Evolutionary conservation across 768 basidiomycete genomes (phyloP).

Genomic region (Pulveroboletus sp.): DNA sequence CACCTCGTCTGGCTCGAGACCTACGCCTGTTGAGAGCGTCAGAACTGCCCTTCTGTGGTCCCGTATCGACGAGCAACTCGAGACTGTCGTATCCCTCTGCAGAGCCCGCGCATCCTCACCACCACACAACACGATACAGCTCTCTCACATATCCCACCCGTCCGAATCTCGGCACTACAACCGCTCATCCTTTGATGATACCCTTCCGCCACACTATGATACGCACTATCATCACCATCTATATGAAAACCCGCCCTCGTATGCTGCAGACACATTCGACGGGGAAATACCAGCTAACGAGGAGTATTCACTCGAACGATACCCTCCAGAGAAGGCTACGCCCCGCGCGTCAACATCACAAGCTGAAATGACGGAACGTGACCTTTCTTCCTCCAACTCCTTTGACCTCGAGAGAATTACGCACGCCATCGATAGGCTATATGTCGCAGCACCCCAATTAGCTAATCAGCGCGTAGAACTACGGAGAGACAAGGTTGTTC

Average conservation of each 20-base stretch:
- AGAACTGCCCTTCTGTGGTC: constrained; percentile 71
- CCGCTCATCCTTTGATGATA: constrained; percentile 20
- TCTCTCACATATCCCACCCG: constrained; percentile 24
- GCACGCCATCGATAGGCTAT: constrained; percentile 85
- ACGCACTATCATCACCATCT: constrained; percentile 11
- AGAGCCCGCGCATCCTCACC: constrained; percentile 44
- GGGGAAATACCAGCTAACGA: constrained; percentile 8
- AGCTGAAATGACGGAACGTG: background rate
- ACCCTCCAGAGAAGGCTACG: constrained; percentile 22
- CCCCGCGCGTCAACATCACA: constrained; percentile 2
- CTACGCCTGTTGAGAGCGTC: constrained; percentile 45
- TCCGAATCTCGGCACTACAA: constrained; percentile 35
- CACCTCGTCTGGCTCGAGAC: constrained; percentile 7
- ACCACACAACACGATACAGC: constrained; percentile 4
- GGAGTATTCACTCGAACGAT: constrained; percentile 9
- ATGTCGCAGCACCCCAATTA: constrained; percentile 81
- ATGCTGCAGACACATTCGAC: constrained; percentile 9
- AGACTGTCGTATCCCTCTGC: constrained; percentile 62
- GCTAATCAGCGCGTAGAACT: constrained; percentile 93
- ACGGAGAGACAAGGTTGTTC: constrained; percentile 60
- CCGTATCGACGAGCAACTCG: constrained; percentile 69
- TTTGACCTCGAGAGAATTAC: constrained; percentile 84
- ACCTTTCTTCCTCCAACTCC: constrained; percentile 35
- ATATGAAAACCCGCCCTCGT: constrained; percentile 27
- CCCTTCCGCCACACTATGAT: constrained; percentile 57